Evolutionary conservation across 257 asterid species (phyloP).

Genomic region (Penstemon eatonii): DNA sequence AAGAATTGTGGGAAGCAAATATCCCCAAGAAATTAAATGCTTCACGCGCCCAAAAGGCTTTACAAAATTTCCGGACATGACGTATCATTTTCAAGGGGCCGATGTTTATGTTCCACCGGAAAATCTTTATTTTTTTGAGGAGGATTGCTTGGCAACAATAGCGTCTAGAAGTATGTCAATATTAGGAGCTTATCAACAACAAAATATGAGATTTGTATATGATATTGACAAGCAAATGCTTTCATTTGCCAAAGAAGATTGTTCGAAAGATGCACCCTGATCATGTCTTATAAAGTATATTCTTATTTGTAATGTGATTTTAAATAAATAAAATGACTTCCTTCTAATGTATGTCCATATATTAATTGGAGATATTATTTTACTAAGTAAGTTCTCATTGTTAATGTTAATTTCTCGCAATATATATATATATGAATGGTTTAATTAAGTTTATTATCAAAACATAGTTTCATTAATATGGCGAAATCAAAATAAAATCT

Average conservation of each 20-base stretch:
- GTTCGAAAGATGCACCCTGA: neutral
- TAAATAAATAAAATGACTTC: too few relatives aligned
- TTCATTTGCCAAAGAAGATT: neutral
- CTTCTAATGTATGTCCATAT: too few relatives aligned
- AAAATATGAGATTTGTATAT: neutral
- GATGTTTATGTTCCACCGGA: neutral
- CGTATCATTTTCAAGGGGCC: neutral
- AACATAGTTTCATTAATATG: too few relatives aligned
- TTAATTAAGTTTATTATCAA: too few relatives aligned
- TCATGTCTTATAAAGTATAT: neutral
- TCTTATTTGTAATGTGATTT: too few relatives aligned
- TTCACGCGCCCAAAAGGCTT: neutral
- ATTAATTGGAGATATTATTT: too few relatives aligned
- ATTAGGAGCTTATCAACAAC: slow-evolving; percentile 1
- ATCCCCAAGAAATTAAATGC: neutral
- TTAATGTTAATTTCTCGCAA: too few relatives aligned
- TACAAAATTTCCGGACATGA: slow-evolving; percentile 1
- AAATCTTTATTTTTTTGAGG: neutral
- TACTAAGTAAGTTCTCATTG: too few relatives aligned
- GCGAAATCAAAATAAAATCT: too few relatives aligned
- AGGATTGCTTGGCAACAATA: neutral
- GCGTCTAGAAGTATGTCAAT: neutral
- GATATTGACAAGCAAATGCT: neutral
- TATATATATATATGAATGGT: too few relatives aligned
- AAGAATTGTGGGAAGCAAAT: neutral